Evolutionary conservation across 352 stramenopile species (phyloP), one percentile per base, ranked within the genome.

Genomic region (Phytophthora litchii): DNA sequence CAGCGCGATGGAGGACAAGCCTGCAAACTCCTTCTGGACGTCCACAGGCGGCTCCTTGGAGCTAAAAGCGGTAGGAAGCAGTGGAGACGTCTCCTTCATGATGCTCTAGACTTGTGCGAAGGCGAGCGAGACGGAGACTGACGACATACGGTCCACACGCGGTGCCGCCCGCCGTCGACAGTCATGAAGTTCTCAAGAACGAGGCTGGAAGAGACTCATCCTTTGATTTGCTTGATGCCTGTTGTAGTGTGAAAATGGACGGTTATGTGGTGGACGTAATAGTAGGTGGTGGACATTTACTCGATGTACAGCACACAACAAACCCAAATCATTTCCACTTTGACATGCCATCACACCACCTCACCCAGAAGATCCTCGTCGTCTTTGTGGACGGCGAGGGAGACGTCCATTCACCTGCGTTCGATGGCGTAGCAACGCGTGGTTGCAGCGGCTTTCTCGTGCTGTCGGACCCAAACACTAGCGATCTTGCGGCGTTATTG

Each of bases 1-100:
- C 52, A 90, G 57, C 35, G 80, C 80, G 68, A 90, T 90, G 55
- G 74, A 85, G 42, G 74, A 67, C 14, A 92, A 65, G 21, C 70
- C 64, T 40, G 67, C 41, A 31, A 92, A 77, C 62, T 90, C 62
- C 42, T 60, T 52, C 16, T 52, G 55, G 25, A 78, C 60, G 56
- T 90, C 76, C 31, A 90, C 75, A 0, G 54, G 13, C 4, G 62
- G 60, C 50, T 88, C 76, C 3, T 11, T 20, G 14, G 19, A 25
- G 23, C 16, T 52, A 4, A 16, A 40, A 20, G 20, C 32, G 14
- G 58, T 58, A 3, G 62, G 23, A 32, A 76, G 49, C 37, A 76
- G 63, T 16, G 59, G 64, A 20, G 49, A 53, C 35, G 60, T 65
- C 49, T 73, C 67, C 29, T 54, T 27, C 17, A 34, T 54, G 12